Conservation (phyloP, 2,329 filamentous ascomycete species). For the Claviceps sp. region DNA sequence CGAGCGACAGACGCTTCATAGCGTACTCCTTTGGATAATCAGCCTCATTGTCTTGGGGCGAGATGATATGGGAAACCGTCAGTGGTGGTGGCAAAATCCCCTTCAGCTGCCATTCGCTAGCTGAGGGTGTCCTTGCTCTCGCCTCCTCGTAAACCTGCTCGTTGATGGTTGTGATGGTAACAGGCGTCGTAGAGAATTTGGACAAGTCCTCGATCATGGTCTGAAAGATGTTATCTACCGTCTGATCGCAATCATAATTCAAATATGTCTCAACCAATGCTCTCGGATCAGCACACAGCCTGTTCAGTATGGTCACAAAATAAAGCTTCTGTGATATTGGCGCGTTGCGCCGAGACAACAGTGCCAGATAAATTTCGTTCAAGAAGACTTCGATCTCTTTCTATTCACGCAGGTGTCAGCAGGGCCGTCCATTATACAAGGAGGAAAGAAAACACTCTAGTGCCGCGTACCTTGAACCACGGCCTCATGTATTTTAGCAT, state of each 20-base stretch:
- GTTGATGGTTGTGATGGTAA: slow-evolving; percentile 60
- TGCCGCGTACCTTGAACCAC: slow-evolving; percentile 63
- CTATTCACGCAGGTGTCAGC: slow-evolving; percentile 27
- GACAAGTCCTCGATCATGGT: slow-evolving; percentile 88
- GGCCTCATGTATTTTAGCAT: slow-evolving; percentile 91
- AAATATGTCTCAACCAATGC: slow-evolving; percentile 90
- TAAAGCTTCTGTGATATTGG: slow-evolving; percentile 85
- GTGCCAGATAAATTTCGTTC: slow-evolving; percentile 91
- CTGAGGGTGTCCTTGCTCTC: slow-evolving; percentile 45
- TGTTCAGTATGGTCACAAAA: slow-evolving; percentile 73
- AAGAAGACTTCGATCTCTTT: slow-evolving; percentile 97
- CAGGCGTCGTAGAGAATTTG: slow-evolving; percentile 67
- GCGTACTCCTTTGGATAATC: slow-evolving; percentile 80
- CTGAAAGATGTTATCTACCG: slow-evolving; percentile 95
- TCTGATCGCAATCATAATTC: slow-evolving; percentile 95
- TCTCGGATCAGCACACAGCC: slow-evolving; percentile 73
- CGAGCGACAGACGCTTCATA: slow-evolving; percentile 79
- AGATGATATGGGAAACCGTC: slow-evolving; percentile 61
- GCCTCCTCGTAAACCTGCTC: slow-evolving; percentile 81
- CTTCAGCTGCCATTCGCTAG: slow-evolving; percentile 72
- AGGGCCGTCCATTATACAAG: background rate
- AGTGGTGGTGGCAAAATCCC: slow-evolving; percentile 78
- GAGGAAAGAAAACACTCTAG: background rate
- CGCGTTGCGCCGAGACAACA: slow-evolving; percentile 76
- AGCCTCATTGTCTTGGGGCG: slow-evolving; percentile 45